Evolutionary conservation across 78 protist genomes (phyloP), one percentile per base, ranked within the genome.

Genomic region (Dictyostelium firmibasis): DNA sequence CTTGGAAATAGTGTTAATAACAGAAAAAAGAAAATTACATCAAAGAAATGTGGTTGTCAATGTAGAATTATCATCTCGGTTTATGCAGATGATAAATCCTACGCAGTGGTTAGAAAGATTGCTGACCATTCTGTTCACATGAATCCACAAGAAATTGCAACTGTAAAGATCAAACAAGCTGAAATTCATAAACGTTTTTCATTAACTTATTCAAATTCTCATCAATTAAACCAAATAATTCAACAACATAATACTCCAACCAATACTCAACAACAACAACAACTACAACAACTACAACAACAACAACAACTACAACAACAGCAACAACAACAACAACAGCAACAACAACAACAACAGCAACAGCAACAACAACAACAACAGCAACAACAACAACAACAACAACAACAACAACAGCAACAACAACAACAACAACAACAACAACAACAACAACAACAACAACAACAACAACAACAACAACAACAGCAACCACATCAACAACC

Each of bases 11-110:
- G 29, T 27, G 16, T 3, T 4, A 70, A 70, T 31, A 14, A 4
- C 6, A 81, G 36, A 31, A 81, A n/a, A 81, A 41, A 33, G 33
- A 87, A 87, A 70, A 36, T 64, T 10, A 35, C 53, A 0, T 67
- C 81, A 29, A 89, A 89, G 53, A 89, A 81, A 64, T 89, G 94
- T 76, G 86, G 86, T 2, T 89, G 94, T 81, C 94, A 89, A 69
- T 33, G 86, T 31, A 78, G 77, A 78, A 89, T 89, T 31, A 85
- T 89, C 11, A 81, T 89, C 3, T 89, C 94, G 5, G 94, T 89
- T 8, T 89, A 89, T 33, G 94, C 94, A 9, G 94, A 89, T 20
- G 94, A 89, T 75, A 81, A 81, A 74, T 29, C 85, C 2, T 47
- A 79, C 31, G 86, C 86, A 0, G 94, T 89, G 2, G 94, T 89